A percentile compares a stretch with the other conserved stretches of the same genome.
Evolutionary conservation across 169 alveolate species (phyloP).

Genomic region (Eimeria acervulina): DNA sequence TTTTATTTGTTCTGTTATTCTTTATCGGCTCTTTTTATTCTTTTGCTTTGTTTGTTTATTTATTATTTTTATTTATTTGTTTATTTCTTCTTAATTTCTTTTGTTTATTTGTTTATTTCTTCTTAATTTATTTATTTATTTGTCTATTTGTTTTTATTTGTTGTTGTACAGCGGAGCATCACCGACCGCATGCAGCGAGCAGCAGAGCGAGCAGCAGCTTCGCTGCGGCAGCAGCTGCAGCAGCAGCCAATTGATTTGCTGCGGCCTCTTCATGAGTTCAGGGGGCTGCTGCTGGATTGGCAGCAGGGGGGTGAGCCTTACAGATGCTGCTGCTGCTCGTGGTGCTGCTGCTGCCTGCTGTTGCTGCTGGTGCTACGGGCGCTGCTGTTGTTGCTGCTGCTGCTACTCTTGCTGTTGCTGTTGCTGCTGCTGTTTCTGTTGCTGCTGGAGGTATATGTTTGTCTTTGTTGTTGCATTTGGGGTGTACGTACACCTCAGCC

Average conservation of each 20-base stretch:
- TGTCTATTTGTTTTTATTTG: background rate
- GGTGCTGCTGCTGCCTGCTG: background rate
- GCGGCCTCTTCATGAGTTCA: slow-evolving; percentile 67
- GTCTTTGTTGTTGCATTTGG: background rate
- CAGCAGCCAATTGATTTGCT: slow-evolving; percentile 67
- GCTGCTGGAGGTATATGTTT: background rate
- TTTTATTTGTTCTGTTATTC: no score
- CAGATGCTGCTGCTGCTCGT: background rate
- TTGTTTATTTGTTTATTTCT: background rate
- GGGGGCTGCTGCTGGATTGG: slow-evolving; percentile 58
- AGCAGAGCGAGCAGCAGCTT: background rate
- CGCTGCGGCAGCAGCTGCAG: slow-evolving; percentile 24
- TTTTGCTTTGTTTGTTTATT: no score
- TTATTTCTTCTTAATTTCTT: no score
- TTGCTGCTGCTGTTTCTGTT: background rate
- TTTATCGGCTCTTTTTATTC: no score
- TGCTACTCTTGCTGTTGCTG: background rate
- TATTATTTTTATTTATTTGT: no score
- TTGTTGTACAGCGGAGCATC: background rate
- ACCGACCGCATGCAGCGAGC: background rate
- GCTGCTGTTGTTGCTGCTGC: background rate
- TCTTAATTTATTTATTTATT: background rate
- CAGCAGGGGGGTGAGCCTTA: slow-evolving; percentile 12
- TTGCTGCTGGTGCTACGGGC: background rate
- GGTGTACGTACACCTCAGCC: slow-evolving; percentile 38